Conservation (phyloP, 495 filamentous ascomycete genomes). For the Glutinoglossum americanum region DNA sequence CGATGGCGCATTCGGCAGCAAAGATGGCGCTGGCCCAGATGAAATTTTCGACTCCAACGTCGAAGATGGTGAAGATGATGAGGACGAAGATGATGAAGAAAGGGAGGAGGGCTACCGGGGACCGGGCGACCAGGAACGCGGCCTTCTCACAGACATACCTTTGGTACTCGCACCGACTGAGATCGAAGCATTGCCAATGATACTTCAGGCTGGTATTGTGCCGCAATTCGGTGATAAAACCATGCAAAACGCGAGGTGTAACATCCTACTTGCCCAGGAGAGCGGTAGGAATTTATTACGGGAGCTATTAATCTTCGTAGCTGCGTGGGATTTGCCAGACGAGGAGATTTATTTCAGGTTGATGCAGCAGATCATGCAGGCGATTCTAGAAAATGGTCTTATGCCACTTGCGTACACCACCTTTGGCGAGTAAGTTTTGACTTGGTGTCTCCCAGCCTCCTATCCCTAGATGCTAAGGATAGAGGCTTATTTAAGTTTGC, state of each 20-base stretch:
- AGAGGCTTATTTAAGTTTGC: background rate
- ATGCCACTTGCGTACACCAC: conserved; percentile 78
- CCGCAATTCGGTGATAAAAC: conserved; percentile 34
- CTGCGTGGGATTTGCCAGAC: conserved; percentile 84
- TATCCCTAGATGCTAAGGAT: background rate
- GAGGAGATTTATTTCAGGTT: conserved; percentile 84
- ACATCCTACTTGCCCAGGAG: conserved; percentile 68
- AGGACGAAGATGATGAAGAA: conserved; percentile 57
- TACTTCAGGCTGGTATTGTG: conserved; percentile 74
- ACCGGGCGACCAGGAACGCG: conserved; percentile 65
- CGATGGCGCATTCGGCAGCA: conserved; percentile 16
- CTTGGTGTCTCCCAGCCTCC: background rate
- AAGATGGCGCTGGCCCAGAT: conserved; percentile 27
- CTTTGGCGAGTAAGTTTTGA: conserved; percentile 38
- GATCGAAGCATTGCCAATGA: conserved; percentile 88
- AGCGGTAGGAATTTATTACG: conserved; percentile 71
- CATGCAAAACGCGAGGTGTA: conserved; percentile 66
- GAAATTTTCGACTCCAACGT: conserved; percentile 9
- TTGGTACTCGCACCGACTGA: conserved; percentile 80
- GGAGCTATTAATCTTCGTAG: conserved; percentile 85
- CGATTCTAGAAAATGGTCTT: conserved; percentile 65
- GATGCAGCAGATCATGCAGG: conserved; percentile 86
- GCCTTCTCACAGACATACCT: conserved; percentile 79
- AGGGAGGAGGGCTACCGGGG: conserved; percentile 62
- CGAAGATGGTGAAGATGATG: conserved; percentile 18